Evolutionary conservation across 345 rosid genomes (phyloP), one percentile per base, ranked within the genome.

Genomic region (Aegle marmelos): DNA sequence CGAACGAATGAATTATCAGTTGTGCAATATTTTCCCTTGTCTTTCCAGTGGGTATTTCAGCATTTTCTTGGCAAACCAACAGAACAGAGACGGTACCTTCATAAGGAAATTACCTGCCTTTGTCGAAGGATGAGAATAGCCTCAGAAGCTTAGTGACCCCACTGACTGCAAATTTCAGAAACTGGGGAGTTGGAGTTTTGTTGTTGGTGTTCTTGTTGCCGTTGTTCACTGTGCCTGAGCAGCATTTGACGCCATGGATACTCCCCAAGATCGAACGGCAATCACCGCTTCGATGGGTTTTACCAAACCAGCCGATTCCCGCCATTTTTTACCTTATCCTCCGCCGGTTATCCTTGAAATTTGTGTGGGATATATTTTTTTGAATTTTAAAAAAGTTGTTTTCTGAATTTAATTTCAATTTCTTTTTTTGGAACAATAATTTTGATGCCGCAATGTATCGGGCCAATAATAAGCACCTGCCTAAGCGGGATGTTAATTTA

Each of bases 111-210:
- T 45, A 85, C 93, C 88, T 81, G 79, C 78, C 80, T 61, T 48
- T 77, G 67, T 45, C 70, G 17, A 71, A 27, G 37, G 83, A 85
- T 27, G 95, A 88, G 80, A 95, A 75, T 7, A 88, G 71, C 75
- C 97, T 85, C 36, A 93, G 86, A 25, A 93, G 78, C 86, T 95
- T 97, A 3, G 98, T 89, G 78, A 85, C 83, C 79, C 98, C 97
- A 39, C 88, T 82, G n/a, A 95, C 98, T 1, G 90, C 92, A 73
- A 90, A 75, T 56, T 87, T 89, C 74, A 91, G 79, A 63, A 87
- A 37, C 72, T 61, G 85, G 33, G 98, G 91, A 3, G 92, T 82
- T 77, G 68, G 77, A 36, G 67, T 75, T 76, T 67, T 71, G 58
- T 62, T 60, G 33, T 57, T 25, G 6, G 45, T 9, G 67, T 25